Conservation (phyloP, 108 stramenopile species). For the Pelagomonas calceolata region DNA sequence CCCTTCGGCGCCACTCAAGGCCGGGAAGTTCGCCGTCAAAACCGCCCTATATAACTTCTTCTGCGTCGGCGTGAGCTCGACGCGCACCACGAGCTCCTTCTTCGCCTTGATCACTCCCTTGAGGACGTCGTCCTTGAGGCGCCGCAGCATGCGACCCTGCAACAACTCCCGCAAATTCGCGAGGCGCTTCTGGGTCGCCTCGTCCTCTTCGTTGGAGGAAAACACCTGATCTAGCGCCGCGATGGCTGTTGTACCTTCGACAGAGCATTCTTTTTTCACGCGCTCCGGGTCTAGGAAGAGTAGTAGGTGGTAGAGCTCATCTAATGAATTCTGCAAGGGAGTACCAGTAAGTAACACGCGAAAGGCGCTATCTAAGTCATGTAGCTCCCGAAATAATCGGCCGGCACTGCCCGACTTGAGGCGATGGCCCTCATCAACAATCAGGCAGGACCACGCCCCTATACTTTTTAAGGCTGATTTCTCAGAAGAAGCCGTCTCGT, state of each 20-base stretch:
- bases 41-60: conserved; percentile 91
- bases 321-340: conserved; percentile 76
- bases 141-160: conserved; percentile 32
- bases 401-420: conserved; percentile 75
- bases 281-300: conserved; percentile 75
- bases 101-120: neutral
- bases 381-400: conserved; percentile 36
- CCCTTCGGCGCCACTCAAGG: conserved; percentile 32
- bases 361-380: conserved; percentile 15
- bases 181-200: conserved; percentile 65
- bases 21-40: conserved; percentile 81
- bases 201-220: conserved; percentile 46
- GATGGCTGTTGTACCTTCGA: conserved; percentile 85
- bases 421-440: conserved; percentile 85
- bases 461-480: conserved; percentile 60
- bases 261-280: conserved; percentile 57
- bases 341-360: conserved; percentile 62
- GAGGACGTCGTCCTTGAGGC: conserved; percentile 40
- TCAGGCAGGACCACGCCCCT: conserved; percentile 72
- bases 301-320: conserved; percentile 76
- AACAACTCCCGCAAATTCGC: conserved; percentile 31
- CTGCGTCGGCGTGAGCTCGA: conserved; percentile 86
- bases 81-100: conserved; percentile 83
- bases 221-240: conserved; percentile 57
- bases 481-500: conserved; percentile 68